Evolutionary conservation across 2,329 filamentous ascomycete genomes (phyloP).

Genomic region (Beauveria sp.): DNA sequence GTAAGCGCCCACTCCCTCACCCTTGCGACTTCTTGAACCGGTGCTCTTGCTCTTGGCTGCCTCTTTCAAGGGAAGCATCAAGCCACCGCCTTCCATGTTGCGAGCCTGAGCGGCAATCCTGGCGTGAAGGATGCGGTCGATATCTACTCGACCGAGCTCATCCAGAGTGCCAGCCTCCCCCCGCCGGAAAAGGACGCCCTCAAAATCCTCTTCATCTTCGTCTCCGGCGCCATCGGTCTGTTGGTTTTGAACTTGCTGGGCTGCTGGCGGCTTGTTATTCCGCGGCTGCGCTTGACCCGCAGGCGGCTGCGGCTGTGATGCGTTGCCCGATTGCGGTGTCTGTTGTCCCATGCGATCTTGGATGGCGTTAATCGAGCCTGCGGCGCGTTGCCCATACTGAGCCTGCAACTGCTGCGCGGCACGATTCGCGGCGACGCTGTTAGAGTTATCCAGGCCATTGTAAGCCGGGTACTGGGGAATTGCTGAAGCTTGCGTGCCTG

Average conservation of each 20-base stretch:
- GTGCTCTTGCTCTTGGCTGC: conserved; percentile 30
- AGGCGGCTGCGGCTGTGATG: conserved; percentile 20
- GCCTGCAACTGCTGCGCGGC: conserved; percentile 50
- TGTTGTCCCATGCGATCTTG: conserved; percentile 35
- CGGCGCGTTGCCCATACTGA: conserved; percentile 57
- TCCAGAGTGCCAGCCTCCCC: conserved; percentile 45
- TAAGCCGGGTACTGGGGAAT: conserved; percentile 27
- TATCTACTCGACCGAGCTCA: conserved; percentile 52
- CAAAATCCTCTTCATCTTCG: conserved; percentile 44
- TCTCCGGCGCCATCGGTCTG: conserved; percentile 71
- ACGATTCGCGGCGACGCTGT: conserved; percentile 42
- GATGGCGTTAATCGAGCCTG: conserved; percentile 58
- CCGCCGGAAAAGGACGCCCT: conserved; percentile 52
- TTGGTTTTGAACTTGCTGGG: conserved; percentile 27
- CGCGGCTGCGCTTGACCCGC: conserved; percentile 23
- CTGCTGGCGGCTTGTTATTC: conserved; percentile 24
- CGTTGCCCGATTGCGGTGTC: conserved; percentile 25
- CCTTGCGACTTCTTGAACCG: conserved; percentile 17
- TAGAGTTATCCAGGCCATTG: conserved; percentile 26
- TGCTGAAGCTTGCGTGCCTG: conserved; percentile 26
- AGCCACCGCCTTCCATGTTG: conserved; percentile 64
- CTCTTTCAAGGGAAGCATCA: conserved; percentile 65
- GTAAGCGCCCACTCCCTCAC: conserved; percentile 38
- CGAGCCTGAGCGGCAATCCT: conserved; percentile 59
- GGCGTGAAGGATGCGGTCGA: conserved; percentile 62